Conservation (phyloP, 2,329 filamentous ascomycete species). For the Curvularia sp. region DNA sequence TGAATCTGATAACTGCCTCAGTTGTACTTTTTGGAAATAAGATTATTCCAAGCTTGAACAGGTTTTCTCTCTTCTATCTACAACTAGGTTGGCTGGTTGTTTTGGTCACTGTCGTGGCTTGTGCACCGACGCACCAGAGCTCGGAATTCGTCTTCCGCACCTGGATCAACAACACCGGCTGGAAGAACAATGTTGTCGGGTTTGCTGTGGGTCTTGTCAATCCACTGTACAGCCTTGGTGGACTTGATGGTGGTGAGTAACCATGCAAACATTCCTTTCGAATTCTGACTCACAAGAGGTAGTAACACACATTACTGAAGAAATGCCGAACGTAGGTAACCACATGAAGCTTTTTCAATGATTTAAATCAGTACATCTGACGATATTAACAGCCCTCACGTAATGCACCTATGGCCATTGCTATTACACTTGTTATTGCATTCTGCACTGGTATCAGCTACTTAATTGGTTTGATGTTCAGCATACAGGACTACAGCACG, state of each 20-base stretch:
- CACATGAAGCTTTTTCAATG: no score
- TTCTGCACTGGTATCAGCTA: slow-evolving; percentile 61
- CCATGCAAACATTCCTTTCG: background rate
- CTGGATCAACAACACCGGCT: slow-evolving; percentile 24
- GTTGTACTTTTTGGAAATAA: slow-evolving; percentile 19
- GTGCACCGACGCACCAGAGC: slow-evolving; percentile 15
- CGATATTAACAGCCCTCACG: slow-evolving; percentile 33
- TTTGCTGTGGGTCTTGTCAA: slow-evolving; percentile 12
- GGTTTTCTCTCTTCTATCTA: slow-evolving; percentile 20
- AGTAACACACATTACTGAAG: slow-evolving; percentile 5
- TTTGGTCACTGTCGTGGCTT: slow-evolving; percentile 17
- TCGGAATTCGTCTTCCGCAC: slow-evolving; percentile 21
- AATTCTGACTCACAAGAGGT: background rate
- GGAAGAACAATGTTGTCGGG: slow-evolving; percentile 16
- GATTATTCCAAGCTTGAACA: slow-evolving; percentile 19
- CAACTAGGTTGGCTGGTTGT: slow-evolving; percentile 22
- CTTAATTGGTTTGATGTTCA: slow-evolving; percentile 60
- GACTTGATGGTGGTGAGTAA: slow-evolving; percentile 3
- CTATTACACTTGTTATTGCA: slow-evolving; percentile 59
- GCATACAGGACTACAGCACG: slow-evolving; percentile 20
- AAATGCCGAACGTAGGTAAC: slow-evolving; percentile 2
- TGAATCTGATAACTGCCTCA: slow-evolving; percentile 16
- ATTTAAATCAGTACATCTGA: background rate
- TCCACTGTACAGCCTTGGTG: slow-evolving; percentile 4
- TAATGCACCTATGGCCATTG: slow-evolving; percentile 50